Evolutionary conservation across 208 protist species (phyloP), one percentile per base, ranked within the genome.

Genomic region (Porcisia hertigi): DNA sequence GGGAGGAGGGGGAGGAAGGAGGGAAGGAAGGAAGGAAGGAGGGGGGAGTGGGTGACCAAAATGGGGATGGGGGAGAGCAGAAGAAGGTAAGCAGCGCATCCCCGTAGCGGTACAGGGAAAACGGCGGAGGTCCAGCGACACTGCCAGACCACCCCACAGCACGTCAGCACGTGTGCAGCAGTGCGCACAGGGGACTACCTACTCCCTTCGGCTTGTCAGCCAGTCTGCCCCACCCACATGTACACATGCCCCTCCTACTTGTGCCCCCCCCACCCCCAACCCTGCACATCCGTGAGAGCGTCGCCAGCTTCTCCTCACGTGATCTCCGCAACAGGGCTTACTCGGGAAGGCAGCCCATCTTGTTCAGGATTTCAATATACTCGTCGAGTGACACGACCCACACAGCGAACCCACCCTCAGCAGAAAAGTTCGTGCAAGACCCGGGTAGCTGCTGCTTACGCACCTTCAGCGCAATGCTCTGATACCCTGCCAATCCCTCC

Each of bases 361-460:
- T 53, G 9, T 2, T 49, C 76, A 85, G 47, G 6, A 67, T 25
- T 60, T 66, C 58, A 34, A 79, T 52, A 66, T 81, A 84, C 39
- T 81, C 71, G 41, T 49, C 23, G 25, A 52, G 75, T 52, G 81
- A 76, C 53, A 85, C 81, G 11, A 80, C 71, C 81, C 81, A 85
- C 55, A 79, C 75, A n/a, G 71, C 81, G 49, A 81, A 85, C 18
- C 81, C 81, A 20, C 75, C 69, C 55, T 77, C 76, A 34, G 76
- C 76, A 11, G 81, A 80, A 57, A 69, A 82, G 69, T 85, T 85
- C 9, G 67, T 76, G 69, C 75, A 80, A 8, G 53, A 58, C 43
- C 81, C 81, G 8, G 81, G 81, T 36, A 85, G 69, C 69, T 74
- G 3, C 14, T 73, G 72, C 69, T 73, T 69, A 7, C 69, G 69